Evolutionary conservation across 1,284 basidiomycete genomes (phyloP).

Genomic region (Puccinia horiana): DNA sequence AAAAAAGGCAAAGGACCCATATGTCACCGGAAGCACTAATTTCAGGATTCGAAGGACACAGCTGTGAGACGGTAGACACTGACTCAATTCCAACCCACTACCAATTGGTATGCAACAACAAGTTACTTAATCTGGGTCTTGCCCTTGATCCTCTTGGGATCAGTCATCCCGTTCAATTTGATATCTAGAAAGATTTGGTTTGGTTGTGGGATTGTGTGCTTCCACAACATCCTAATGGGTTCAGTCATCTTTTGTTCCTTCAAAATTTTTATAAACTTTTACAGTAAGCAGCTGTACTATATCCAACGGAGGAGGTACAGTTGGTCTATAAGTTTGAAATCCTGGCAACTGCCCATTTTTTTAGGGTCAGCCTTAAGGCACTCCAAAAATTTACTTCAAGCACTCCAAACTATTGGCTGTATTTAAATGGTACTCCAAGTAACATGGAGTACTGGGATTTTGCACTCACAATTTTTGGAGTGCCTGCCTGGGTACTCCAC

Average conservation of each 20-base stretch:
- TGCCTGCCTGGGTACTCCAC: too few relatives aligned
- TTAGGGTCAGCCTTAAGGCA: too few relatives aligned
- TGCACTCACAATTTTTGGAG: too few relatives aligned
- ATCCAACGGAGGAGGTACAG: too few relatives aligned
- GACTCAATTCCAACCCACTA: slow-evolving; percentile 51
- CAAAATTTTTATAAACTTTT: neutral
- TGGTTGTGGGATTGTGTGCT: slow-evolving; percentile 75
- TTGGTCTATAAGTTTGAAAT: too few relatives aligned
- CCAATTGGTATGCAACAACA: slow-evolving; percentile 40
- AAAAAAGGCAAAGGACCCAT: slow-evolving; percentile 55
- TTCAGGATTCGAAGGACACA: slow-evolving; percentile 57
- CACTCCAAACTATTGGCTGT: too few relatives aligned
- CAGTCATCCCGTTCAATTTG: slow-evolving; percentile 63
- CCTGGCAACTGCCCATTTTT: too few relatives aligned
- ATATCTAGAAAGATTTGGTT: slow-evolving; percentile 84
- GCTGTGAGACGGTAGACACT: slow-evolving; percentile 58
- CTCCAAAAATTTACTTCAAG: too few relatives aligned
- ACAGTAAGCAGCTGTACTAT: too few relatives aligned
- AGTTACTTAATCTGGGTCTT: slow-evolving; percentile 41
- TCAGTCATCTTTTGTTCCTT: neutral
- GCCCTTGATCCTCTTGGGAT: slow-evolving; percentile 16
- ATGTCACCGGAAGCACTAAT: slow-evolving; percentile 58
- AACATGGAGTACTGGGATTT: too few relatives aligned
- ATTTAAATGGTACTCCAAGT: too few relatives aligned
- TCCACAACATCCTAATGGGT: slow-evolving; percentile 58